Evolutionary conservation across 257 asterid species (phyloP), one percentile per base, ranked within the genome.

Genomic region (Primulina huaijiensis): DNA sequence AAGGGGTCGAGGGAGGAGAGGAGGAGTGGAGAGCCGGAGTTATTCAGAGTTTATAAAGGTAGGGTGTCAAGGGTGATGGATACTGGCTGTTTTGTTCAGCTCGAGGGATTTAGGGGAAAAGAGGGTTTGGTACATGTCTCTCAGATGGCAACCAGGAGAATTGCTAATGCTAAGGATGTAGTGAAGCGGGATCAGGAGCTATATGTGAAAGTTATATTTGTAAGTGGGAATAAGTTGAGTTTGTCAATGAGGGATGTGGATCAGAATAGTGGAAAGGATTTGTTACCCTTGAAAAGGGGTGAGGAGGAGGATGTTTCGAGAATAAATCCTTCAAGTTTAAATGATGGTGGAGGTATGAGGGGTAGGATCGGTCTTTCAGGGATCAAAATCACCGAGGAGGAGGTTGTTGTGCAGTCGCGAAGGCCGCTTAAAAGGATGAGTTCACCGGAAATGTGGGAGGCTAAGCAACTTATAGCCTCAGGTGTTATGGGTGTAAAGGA

Each of bases 391-490:
- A 75, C 77, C 0, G 97, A 88, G 68, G 96, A 84, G 40, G 82
- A 76, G 57, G 57, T 14, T 76, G 77, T 70, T 55, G 86, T 78
- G 73, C 95, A 95, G 8, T 90, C 98, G 1, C 78, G 98, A 29
- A 83, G 98, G 63, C 97, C 96, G 0, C 75, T 92, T 74, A 92
- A 90, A 82, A 82, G 83, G 81, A 90, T 90, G 98, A 92, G 98
- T 76, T 92, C 98, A 17, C 98, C 98, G 5, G 97, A 92, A 86
- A 81, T 73, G 64, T 92, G 98, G 98, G 98, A 92, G 82, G 97
- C 97, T 6, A 85, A 92, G 77, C 97, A 92, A 57, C 85, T 92
- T 56, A 85, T 90, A 69, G 97, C 96, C 72, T 81, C 97, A 16
- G 96, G 97, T 33, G 97, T 90, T 77, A 71, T 92, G 87, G 80